Evolutionary conservation across 2,329 filamentous ascomycete species (phyloP), one percentile per base, ranked within the genome.

Genomic region (Didymosphaeria variabile): DNA sequence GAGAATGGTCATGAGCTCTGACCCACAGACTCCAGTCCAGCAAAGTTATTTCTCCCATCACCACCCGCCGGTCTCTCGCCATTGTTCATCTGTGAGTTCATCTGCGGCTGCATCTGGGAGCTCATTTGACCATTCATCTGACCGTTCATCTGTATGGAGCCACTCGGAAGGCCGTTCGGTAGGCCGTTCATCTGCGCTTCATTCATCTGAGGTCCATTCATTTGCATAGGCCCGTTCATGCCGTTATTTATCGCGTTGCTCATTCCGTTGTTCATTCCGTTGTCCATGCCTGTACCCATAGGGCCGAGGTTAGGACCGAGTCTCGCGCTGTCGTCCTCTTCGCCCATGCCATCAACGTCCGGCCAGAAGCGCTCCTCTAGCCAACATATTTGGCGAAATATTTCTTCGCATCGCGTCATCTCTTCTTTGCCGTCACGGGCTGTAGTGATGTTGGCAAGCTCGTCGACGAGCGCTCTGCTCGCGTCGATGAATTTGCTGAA

Each of bases 401-500:
- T 78, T 46, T 80, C 76, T 63, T 84, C 81, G 67, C 81, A 83
- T 23, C 80, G 75, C 38, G 67, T 32, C 77, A 84, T 82, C 58
- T 84, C 81, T 52, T 83, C 79, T 52, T 80, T 80, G 52, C 82
- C 82, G 54, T 83, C 82, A 36, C 80, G 79, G 1, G 76, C 75
- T 10, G 80, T 82, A 31, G 81, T 80, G 5, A 78, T 78, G 63
- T 83, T 83, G 29, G 82, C 82, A 13, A 83, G 77, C 64, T 84
- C 82, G 64, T 84, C 82, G 50, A 84, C 82, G 29, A 84, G 80
- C 2, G 77, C 74, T 45, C 80, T 77, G 58, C 80, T 82, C 5
- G 82, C 82, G 51, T 83, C 82, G 19, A 84, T 81, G 61, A 84
- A 84, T 61, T 83, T 83, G 66, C 70, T 74, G 65, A 83, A 84